phyloP scores from a whole-genome alignment of 192 early-diverging fungal genomes.

The Mortierella alpina region DNA sequence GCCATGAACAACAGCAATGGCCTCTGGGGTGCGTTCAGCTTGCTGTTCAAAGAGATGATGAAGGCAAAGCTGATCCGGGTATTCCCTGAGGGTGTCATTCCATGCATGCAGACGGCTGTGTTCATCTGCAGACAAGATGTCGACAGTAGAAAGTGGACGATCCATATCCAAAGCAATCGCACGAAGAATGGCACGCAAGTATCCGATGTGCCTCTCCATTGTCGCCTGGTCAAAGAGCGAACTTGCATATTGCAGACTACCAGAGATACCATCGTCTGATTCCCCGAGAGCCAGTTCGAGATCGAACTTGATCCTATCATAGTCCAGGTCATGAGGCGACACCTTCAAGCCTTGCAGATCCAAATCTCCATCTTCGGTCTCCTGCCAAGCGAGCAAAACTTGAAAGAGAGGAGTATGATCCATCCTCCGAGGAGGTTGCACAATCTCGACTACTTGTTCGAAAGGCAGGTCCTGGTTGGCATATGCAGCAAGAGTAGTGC shows the following conservation, averaged over 20 bases:
- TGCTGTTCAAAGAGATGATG: slow-evolving; percentile 15
- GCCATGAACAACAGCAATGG: slow-evolving; percentile 3
- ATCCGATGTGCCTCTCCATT: slow-evolving; percentile 4
- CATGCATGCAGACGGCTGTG: neutral
- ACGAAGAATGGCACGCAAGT: neutral
- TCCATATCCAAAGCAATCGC: neutral
- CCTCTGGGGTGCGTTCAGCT: neutral
- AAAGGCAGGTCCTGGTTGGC: slow-evolving; percentile 10
- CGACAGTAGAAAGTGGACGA: neutral
- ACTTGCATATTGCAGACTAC: neutral
- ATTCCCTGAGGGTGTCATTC: neutral
- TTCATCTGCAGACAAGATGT: slow-evolving; percentile 1
- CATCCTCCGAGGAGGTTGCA: slow-evolving; percentile 4
- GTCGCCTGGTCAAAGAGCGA: slow-evolving; percentile 7
- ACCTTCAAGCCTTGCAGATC: neutral
- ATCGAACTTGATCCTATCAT: slow-evolving; percentile 6
- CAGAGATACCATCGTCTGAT: neutral
- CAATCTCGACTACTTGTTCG: slow-evolving; percentile 11
- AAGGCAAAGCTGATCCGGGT: neutral
- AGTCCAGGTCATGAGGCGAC: neutral
- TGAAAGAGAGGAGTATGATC: slow-evolving; percentile 12
- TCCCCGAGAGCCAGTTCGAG: neutral
- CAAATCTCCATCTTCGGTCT: neutral
- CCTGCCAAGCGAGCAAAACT: slow-evolving; percentile 9
- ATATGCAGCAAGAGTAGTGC: neutral